Evolutionary conservation across 345 rosid species (phyloP), one percentile per base, ranked within the genome.

Genomic region (Syzygium oleosum): DNA sequence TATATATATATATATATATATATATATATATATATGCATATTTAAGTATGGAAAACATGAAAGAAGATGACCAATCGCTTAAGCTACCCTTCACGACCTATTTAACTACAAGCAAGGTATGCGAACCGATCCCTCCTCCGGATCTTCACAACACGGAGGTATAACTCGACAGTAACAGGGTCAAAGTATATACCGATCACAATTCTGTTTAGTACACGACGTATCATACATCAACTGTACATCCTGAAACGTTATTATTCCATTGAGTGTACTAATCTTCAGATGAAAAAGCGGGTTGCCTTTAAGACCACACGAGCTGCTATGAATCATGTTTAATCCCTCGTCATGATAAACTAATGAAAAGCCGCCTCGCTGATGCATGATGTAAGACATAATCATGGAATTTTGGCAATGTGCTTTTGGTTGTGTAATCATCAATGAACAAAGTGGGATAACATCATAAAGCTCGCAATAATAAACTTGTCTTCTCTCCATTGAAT

Each of bases 61-160:
- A 31, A 31, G 43, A 31, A 1, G 43, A 68, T 34, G 23, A 34
- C 1, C 1, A 16, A 29, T 65, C 16, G 31, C 22, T 31, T 65
- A 31, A 16, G 77, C 11, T 29, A 15, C 3, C 41, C 2, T 63
- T 14, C 7, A 15, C 15, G 41, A 63, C 11, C 5, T 15, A 63
- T 63, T 12, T 0, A 63, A 8, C 8, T 8, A 31, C 21, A 16
- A 5, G 31, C 43, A 31, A 31, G 43, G 29, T 16, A 19, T 1
- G 0, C 0, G 7, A 6, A n/a, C 34, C 12, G n/a, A 61, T 61
- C 9, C 53, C 53, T 0, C 53, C 3, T n/a, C 5, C 15, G 10
- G 73, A 14, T 61, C n/a, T 61, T 61, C 5, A 8, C 14, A 19
- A 14, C 8, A 6, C 38, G 9, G 17, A 13, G 73, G n/a, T 8